Percentiles rank a stretch among this genome's conserved stretches.
phyloP scores from a whole-genome alignment of 2,329 filamentous ascomycete species.

The Colletotrichum brevisporum region DNA sequence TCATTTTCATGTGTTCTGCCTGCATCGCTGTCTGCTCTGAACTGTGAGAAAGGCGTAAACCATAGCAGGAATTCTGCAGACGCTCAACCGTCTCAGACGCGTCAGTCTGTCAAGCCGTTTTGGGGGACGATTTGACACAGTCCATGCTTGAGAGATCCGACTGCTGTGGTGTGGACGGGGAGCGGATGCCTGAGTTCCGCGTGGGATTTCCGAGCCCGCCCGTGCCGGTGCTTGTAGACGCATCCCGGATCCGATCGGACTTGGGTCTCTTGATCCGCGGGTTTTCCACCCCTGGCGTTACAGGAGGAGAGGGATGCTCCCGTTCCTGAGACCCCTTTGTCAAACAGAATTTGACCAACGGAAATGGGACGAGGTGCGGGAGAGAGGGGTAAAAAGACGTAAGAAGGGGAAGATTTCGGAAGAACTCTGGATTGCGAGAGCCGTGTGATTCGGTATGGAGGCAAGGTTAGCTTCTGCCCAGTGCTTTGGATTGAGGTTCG shows the following conservation, averaged over 20 bases:
- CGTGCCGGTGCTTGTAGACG: not conserved
- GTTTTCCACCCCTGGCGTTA: not conserved
- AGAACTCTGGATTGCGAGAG: not conserved
- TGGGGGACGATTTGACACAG: constrained; percentile 19
- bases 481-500: constrained; percentile 6
- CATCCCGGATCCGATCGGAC: constrained; percentile 30
- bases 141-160: constrained; percentile 30
- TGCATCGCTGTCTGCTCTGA: not conserved
- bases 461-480: not conserved
- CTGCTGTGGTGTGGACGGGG: constrained; percentile 1
- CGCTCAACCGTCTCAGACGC: constrained; percentile 1
- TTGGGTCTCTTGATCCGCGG: constrained; percentile 6
- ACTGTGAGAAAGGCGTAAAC: not conserved
- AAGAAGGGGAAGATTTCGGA: not conserved
- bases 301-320: constrained; percentile 4
- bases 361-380: not conserved
- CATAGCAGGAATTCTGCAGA: not conserved
- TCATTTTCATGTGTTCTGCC: not conserved
- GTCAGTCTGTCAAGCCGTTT: constrained; percentile 11
- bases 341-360: constrained; percentile 7
- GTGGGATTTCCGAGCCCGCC: not conserved
- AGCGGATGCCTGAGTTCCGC: constrained; percentile 5
- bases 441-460: not conserved
- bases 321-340: not conserved
- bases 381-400: no score